Percentiles rank a stretch among this genome's conserved stretches.
Evolutionary conservation across 345 rosid species (phyloP).

Genomic region (Brassica carinata): DNA sequence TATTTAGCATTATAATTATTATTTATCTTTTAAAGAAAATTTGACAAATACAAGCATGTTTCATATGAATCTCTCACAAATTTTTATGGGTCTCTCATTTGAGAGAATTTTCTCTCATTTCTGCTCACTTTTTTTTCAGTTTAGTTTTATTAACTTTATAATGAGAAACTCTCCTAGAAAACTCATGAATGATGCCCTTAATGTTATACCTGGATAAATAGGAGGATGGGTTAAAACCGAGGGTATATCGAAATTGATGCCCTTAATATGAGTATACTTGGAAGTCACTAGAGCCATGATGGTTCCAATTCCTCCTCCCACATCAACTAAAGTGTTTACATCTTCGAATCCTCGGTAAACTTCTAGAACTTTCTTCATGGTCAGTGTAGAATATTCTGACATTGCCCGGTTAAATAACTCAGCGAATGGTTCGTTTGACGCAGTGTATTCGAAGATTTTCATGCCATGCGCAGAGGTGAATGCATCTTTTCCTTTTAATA

Average conservation of each 20-base stretch:
- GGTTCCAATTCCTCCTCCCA: not conserved
- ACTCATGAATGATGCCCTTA: no score
- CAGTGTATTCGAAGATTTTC: not conserved
- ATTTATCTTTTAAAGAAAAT: no score
- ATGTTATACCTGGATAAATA: not conserved
- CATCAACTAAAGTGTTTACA: not conserved
- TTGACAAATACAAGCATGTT: no score
- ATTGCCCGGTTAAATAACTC: not conserved
- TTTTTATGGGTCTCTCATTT: no score
- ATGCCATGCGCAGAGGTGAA: not conserved
- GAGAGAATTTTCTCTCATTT: no score
- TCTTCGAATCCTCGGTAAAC: not conserved
- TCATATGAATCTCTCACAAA: no score
- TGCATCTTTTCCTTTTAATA: not conserved
- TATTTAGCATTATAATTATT: no score
- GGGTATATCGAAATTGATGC: not conserved
- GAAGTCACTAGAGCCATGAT: not conserved
- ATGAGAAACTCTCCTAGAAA: no score
- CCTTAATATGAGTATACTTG: not conserved
- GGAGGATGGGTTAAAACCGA: not conserved
- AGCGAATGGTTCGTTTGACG: not conserved
- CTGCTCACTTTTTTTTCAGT: no score
- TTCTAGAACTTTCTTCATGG: not conserved
- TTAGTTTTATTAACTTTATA: no score
- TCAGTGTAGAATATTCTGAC: not conserved